A percentile compares a stretch with the other conserved stretches of the same genome.
Conservation (phyloP, 768 basidiomycete genomes). For the Mycena crocata region DNA sequence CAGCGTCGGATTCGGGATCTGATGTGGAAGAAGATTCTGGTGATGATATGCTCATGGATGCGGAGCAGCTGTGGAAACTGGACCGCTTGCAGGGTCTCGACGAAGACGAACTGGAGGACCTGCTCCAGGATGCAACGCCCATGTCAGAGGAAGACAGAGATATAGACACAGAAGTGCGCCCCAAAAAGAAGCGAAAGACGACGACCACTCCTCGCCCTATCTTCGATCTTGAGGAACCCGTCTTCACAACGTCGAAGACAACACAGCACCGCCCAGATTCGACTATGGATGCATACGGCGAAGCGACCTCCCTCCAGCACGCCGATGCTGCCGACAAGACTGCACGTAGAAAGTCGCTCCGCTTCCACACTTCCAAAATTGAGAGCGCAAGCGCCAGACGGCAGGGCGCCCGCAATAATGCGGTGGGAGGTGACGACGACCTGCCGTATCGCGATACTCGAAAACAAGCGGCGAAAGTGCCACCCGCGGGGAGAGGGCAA, state of each 20-base stretch:
- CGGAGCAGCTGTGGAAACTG: constrained; percentile 57
- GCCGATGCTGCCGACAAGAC: constrained; percentile 88
- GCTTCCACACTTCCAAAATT: constrained; percentile 95
- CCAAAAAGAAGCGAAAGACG: constrained; percentile 75
- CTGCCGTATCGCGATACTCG: constrained; percentile 86
- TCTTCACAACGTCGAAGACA: constrained; percentile 62
- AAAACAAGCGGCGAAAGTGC: constrained; percentile 63
- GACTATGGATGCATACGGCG: constrained; percentile 72
- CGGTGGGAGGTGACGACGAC: constrained; percentile 93
- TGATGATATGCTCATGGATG: constrained; percentile 49
- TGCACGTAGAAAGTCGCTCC: constrained; percentile 82
- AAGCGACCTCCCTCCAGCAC: constrained; percentile 72
- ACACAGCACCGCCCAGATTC: constrained; percentile 37
- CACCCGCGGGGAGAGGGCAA: constrained; percentile 54
- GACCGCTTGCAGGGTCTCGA: constrained; percentile 53
- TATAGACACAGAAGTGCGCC: constrained; percentile 50
- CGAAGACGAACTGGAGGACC: constrained; percentile 62
- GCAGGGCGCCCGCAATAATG: constrained; percentile 74
- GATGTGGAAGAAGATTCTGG: constrained; percentile 56
- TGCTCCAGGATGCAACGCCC: constrained; percentile 64
- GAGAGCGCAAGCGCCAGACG: constrained; percentile 83
- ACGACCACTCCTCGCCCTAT: constrained; percentile 48
- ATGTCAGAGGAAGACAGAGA: constrained; percentile 38
- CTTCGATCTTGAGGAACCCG: constrained; percentile 87
- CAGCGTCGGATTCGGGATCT: constrained; percentile 59